Evolutionary conservation across 306 rosid species (phyloP).

Genomic region (Canavalia gladiata): DNA sequence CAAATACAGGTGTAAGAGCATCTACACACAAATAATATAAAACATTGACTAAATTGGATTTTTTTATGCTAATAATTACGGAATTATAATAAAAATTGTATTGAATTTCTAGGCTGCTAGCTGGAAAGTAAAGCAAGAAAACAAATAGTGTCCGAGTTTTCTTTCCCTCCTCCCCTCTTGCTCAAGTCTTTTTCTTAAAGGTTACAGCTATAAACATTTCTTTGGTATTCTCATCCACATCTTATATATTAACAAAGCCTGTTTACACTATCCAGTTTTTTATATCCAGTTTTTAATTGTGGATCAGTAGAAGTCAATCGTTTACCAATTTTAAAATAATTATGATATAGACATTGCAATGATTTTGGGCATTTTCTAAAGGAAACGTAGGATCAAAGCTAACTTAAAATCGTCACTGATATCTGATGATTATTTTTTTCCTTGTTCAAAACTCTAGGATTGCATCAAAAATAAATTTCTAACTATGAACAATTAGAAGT

Average conservation of each 20-base stretch:
- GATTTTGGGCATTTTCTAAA: slow-evolving; percentile 2
- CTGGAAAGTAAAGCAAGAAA: background rate
- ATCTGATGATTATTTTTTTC: background rate
- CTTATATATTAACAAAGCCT: slow-evolving; percentile 20
- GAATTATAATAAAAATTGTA: background rate
- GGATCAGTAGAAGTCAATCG: slow-evolving; percentile 25
- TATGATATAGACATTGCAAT: slow-evolving; percentile 22
- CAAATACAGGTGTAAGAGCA: background rate
- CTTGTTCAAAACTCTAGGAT: slow-evolving; percentile 32
- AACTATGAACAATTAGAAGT: background rate
- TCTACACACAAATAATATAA: background rate
- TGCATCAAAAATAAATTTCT: background rate
- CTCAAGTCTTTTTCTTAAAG: background rate
- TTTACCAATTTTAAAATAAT: slow-evolving; percentile 23
- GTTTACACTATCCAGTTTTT: slow-evolving; percentile 10
- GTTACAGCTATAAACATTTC: background rate
- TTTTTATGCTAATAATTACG: background rate
- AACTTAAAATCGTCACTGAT: slow-evolving; percentile 9
- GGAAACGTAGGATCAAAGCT: slow-evolving; percentile 37
- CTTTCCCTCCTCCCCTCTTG: background rate
- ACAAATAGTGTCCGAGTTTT: no score
- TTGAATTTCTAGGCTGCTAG: slow-evolving; percentile 5
- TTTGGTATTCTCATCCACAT: background rate
- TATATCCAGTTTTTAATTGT: slow-evolving; percentile 1
- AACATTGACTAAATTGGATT: background rate